A percentile compares a stretch with the other conserved stretches of the same genome.
Conservation (phyloP, 192 early-diverging fungal species). For the Coemansia sp. region DNA sequence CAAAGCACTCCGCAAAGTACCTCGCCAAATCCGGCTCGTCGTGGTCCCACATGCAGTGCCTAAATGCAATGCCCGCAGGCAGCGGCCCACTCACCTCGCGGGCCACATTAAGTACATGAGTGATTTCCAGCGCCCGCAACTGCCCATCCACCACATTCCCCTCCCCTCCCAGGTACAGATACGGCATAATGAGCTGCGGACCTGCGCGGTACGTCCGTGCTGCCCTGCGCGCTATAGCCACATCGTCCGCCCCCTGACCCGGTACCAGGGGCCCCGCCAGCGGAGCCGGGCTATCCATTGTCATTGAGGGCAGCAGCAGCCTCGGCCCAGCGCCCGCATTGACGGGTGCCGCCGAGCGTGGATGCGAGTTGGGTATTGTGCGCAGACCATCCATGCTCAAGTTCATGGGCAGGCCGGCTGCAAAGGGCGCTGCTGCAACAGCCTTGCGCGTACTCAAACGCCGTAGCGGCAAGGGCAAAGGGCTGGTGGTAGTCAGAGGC, state of each 20-base stretch:
- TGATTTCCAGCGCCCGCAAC: constrained; percentile 12
- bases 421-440: background rate
- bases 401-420: constrained; percentile 2
- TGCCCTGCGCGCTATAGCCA: constrained; percentile 21
- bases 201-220: constrained; percentile 34
- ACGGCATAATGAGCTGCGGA: constrained; percentile 48
- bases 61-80: constrained; percentile 31
- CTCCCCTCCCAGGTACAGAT: constrained; percentile 40
- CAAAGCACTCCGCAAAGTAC: constrained; percentile 63
- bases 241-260: constrained; percentile 1
- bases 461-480: background rate
- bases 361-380: constrained; percentile 1
- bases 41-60: constrained; percentile 74
- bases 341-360: background rate
- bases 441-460: constrained; percentile 11
- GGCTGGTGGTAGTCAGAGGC: background rate
- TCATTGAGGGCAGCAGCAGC: background rate
- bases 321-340: background rate
- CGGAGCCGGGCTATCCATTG: background rate
- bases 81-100: constrained; percentile 13
- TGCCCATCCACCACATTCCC: constrained; percentile 16
- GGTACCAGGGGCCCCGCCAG: background rate
- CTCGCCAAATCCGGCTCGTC: constrained; percentile 61
- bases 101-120: constrained; percentile 32
- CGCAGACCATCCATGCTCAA: constrained; percentile 9